Conservation (phyloP, 2,329 filamentous ascomycete genomes). For the Xylaria sp. region DNA sequence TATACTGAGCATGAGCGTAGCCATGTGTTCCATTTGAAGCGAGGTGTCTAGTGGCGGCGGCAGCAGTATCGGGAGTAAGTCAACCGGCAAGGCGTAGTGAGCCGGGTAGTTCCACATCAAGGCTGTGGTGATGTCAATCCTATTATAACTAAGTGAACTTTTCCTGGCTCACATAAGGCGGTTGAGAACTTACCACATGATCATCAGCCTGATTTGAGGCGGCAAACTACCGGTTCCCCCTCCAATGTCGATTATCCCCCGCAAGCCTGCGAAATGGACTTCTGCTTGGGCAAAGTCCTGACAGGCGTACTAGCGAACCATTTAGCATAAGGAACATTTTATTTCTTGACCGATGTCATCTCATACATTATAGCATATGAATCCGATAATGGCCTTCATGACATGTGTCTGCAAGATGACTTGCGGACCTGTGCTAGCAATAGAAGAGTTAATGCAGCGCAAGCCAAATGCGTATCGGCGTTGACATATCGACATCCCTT, state of each 20-base stretch:
- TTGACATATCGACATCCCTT: conserved; percentile 23
- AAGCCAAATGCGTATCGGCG: conserved; percentile 20
- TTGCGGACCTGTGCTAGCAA: conserved; percentile 15
- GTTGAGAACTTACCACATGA: conserved; percentile 25
- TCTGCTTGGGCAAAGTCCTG: conserved; percentile 23
- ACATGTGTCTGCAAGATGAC: conserved; percentile 19
- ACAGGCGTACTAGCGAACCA: conserved; percentile 20
- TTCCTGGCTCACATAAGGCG: conserved; percentile 14
- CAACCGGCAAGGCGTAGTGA: conserved; percentile 27
- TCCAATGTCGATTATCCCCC: conserved; percentile 20
- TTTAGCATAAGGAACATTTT: conserved; percentile 17
- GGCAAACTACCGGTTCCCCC: conserved; percentile 19
- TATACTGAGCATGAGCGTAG: conserved; percentile 26
- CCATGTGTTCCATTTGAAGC: conserved; percentile 20
- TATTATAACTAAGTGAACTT: conserved; percentile 24
- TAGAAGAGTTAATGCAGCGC: conserved; percentile 24
- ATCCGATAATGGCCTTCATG: conserved; percentile 25
- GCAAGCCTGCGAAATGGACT: conserved; percentile 26
- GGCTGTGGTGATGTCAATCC: conserved; percentile 29
- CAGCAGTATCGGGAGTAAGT: conserved; percentile 24
- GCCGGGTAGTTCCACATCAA: conserved; percentile 25
- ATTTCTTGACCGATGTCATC: conserved; percentile 11
- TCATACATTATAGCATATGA: conserved; percentile 31
- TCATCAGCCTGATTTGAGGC: conserved; percentile 24
- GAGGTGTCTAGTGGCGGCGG: conserved; percentile 18